A percentile compares a stretch with the other conserved stretches of the same genome.
Evolutionary conservation across 1,139 yeast genomes (phyloP).

Genomic region (Blastobotrys illinoisensis): DNA sequence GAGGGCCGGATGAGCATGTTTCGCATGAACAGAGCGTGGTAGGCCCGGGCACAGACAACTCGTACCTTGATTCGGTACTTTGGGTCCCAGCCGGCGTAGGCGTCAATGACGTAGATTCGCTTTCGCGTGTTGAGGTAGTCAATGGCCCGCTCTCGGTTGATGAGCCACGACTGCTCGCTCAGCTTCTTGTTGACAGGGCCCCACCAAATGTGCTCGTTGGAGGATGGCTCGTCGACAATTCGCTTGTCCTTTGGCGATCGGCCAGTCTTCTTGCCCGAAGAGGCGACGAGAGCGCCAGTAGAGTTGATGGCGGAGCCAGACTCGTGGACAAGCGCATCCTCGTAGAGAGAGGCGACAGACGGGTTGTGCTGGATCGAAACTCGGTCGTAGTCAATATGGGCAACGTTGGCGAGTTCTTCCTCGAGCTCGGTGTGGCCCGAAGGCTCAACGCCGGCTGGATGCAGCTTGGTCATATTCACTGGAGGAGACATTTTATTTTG

Average conservation of each 20-base stretch:
- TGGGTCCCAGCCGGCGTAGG: conserved; percentile 99
- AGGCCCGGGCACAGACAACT: conserved; percentile 96
- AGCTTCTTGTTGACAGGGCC: conserved; percentile 98
- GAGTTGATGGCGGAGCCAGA: conserved; percentile 88
- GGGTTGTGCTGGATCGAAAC: conserved; percentile 72
- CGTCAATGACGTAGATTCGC: conserved; percentile 91
- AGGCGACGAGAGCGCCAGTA: conserved; percentile 93
- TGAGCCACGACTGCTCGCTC: conserved; percentile 91
- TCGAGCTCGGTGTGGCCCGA: conserved; percentile 34
- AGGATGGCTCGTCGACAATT: conserved; percentile 89
- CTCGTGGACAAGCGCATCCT: conserved; percentile 83
- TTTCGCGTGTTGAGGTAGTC: conserved; percentile 96
- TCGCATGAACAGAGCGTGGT: conserved; percentile 97
- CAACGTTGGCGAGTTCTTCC: conserved; percentile 35
- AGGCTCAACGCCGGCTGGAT: conserved; percentile 40
- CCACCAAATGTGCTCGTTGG: conserved; percentile 92
- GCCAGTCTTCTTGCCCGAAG: conserved; percentile 94
- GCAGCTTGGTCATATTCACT: conserved; percentile 38
- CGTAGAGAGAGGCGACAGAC: conserved; percentile 88
- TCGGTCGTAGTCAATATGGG: conserved; percentile 39
- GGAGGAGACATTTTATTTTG: conserved; percentile 28
- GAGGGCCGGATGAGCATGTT: conserved; percentile 97
- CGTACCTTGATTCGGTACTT: conserved; percentile 95
- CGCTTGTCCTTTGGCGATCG: conserved; percentile 98
- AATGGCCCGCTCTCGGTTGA: conserved; percentile 93